Evolutionary conservation across 2,329 filamentous ascomycete species (phyloP), one percentile per base, ranked within the genome.

Genomic region (Arthrobotrys sinensis): DNA sequence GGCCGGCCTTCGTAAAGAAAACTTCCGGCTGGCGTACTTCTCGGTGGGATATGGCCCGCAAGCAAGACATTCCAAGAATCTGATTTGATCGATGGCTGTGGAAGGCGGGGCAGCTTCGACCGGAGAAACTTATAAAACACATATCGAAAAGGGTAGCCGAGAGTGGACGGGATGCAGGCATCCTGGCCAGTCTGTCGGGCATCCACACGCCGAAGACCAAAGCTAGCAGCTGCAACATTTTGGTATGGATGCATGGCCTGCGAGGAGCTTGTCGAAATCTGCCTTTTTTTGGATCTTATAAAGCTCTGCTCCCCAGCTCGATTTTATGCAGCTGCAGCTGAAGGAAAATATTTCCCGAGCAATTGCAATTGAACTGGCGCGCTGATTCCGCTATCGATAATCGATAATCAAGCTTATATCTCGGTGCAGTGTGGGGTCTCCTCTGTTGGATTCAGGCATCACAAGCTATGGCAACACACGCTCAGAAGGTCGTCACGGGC

Each of bases 151-250:
- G 52, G 71, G 63, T 40, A 68, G 71, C 53, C 63, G 57, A 64
- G 16, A 55, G 67, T 46, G 36, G 40, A 32, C 55, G 63, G 71
- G 40, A 66, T 67, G 64, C 52, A 69, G 48, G 60, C 50, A 77
- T 71, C 73, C 73, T 36, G 62, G 73, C 66, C 50, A 34, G 28
- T 71, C 73, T 55, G 67, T 77, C 73, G 73, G 73, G 60, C 73
- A 28, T 71, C 73, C 66, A 77, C 66, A 21, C 73, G 32, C 73
- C 73, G 73, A 77, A 65, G 36, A 10, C 3, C 7, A 21, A 64
- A 63, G 67, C 67, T 50, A 62, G 36, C 21, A 48, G 28, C 53
- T 34, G 53, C 52, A 21, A 11, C 10, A 24, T 21, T 46, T 62
- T 16, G 52, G 46, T 40, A 34, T 43, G 55, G n/a, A 71, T 52